Percentiles rank a stretch among this genome's conserved stretches.
phyloP scores from a whole-genome alignment of 495 filamentous ascomycete genomes.

The Sabuloglossum arenarium region DNA sequence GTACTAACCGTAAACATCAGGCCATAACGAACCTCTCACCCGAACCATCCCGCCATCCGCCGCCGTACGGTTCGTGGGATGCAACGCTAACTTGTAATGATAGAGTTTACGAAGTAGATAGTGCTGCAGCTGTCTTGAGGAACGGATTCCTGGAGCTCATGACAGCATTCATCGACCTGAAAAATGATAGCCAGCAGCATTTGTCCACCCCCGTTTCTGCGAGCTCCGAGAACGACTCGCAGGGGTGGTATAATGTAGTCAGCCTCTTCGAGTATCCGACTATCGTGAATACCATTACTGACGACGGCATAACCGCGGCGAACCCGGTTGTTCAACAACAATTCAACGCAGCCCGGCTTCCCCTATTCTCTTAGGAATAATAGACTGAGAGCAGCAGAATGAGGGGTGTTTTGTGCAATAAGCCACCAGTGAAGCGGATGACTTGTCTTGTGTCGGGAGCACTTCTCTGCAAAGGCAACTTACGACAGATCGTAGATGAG shows the following conservation, averaged over 20 bases:
- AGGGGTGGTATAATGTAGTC: too few relatives aligned
- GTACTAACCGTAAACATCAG: background rate
- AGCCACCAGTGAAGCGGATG: too few relatives aligned
- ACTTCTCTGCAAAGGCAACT: too few relatives aligned
- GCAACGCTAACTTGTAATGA: background rate
- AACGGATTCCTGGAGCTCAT: background rate
- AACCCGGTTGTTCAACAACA: too few relatives aligned
- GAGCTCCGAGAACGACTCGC: background rate
- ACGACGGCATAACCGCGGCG: too few relatives aligned
- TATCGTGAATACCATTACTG: too few relatives aligned
- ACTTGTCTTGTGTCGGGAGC: too few relatives aligned
- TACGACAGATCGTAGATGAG: too few relatives aligned
- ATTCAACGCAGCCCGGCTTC: background rate
- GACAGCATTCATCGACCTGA: background rate
- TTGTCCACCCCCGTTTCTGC: background rate
- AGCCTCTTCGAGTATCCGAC: too few relatives aligned
- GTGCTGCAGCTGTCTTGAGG: background rate
- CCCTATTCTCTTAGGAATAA: background rate
- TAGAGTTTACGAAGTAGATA: background rate
- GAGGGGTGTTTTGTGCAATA: too few relatives aligned
- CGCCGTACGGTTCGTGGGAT: background rate
- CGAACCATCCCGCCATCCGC: background rate
- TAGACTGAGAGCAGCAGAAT: too few relatives aligned
- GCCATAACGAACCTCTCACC: background rate
- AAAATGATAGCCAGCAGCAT: background rate